A percentile compares a stretch with the other conserved stretches of the same genome.
Conservation (phyloP, 2,329 filamentous ascomycete genomes). For the Pyrenochaeta sp. region DNA sequence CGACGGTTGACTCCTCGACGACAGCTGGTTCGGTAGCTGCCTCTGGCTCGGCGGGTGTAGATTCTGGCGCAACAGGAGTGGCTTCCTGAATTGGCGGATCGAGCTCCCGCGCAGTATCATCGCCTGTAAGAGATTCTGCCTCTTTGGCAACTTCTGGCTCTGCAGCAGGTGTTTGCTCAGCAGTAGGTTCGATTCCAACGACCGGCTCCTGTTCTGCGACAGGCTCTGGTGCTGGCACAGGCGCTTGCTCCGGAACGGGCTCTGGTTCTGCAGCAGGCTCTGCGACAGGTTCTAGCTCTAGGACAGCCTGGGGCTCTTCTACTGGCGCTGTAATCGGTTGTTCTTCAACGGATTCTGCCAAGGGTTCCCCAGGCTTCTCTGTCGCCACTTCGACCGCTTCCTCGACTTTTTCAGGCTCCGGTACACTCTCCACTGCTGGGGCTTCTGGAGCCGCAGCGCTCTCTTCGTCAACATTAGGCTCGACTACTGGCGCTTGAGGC, state of each 20-base stretch:
- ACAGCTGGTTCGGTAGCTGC: background rate
- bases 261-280: background rate
- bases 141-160: conserved; percentile 1
- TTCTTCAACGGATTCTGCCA: background rate
- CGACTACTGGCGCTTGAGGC: background rate
- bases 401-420: background rate
- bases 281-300: background rate
- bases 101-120: background rate
- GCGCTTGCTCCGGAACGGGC: background rate
- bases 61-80: background rate
- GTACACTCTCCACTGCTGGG: background rate
- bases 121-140: background rate
- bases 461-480: conserved; percentile 2
- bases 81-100: background rate
- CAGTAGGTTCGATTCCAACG: conserved; percentile 2
- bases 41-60: background rate
- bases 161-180: too few species aligned
- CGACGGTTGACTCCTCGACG: background rate
- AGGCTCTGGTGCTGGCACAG: background rate
- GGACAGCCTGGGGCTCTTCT: background rate
- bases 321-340: background rate
- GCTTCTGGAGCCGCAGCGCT: conserved; percentile 1
- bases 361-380: background rate
- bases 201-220: conserved; percentile 2
- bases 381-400: conserved; percentile 5